phyloP scores from a whole-genome alignment of 352 stramenopile genomes.

The Globisporangium abappressorium region DNA sequence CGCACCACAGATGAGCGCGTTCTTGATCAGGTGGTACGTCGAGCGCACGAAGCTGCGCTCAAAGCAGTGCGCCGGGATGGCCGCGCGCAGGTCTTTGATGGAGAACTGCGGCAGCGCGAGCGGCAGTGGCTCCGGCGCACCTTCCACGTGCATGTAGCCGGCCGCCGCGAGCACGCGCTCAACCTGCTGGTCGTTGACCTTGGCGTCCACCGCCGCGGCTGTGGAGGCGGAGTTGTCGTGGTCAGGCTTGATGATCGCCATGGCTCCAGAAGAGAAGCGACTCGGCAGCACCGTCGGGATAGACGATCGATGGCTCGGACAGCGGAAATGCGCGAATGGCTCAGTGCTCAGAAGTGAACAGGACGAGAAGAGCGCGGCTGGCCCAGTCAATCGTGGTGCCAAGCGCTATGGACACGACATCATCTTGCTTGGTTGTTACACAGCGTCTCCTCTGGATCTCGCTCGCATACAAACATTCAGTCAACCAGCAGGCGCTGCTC shows the following conservation, averaged over 20 bases:
- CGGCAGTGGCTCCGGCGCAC: slow-evolving; percentile 72
- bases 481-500: slow-evolving; percentile 3
- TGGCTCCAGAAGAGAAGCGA: slow-evolving; percentile 12
- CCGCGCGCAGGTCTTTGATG: slow-evolving; percentile 86
- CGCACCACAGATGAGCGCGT: slow-evolving; percentile 86
- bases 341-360: background rate
- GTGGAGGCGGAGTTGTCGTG: slow-evolving; percentile 31
- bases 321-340: slow-evolving; percentile 16
- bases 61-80: slow-evolving; percentile 96
- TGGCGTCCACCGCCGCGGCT: slow-evolving; percentile 25
- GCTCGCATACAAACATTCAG: slow-evolving; percentile 6
- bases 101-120: slow-evolving; percentile 85
- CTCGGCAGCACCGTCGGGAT: slow-evolving; percentile 1
- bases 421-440: background rate
- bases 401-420: background rate
- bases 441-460: background rate
- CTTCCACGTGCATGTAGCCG: slow-evolving; percentile 72
- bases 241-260: slow-evolving; percentile 71
- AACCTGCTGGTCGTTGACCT: slow-evolving; percentile 10
- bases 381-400: background rate
- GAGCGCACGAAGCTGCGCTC: slow-evolving; percentile 91
- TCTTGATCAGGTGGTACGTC: slow-evolving; percentile 90
- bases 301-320: background rate
- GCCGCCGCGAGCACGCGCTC: slow-evolving; percentile 54
- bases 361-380: background rate